Evolutionary conservation across 129 eudicot species (phyloP).

Genomic region (Rutidosis leptorrhynchoides): DNA sequence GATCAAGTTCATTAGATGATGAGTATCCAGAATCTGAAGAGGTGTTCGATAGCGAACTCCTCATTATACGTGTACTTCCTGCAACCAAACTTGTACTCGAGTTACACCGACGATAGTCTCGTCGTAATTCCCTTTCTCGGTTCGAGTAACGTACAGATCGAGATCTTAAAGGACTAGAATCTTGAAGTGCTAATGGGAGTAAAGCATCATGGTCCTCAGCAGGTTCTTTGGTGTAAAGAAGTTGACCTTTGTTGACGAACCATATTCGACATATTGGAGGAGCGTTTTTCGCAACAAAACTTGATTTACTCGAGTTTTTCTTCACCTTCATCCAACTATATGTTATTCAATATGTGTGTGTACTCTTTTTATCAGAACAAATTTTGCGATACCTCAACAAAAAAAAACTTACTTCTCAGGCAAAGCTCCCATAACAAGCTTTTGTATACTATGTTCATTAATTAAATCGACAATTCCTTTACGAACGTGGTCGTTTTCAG

Average conservation of each 20-base stretch:
- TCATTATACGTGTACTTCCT: slow-evolving; percentile 19
- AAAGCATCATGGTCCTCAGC: slow-evolving; percentile 26
- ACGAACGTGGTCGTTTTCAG: slow-evolving; percentile 57
- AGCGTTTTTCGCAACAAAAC: slow-evolving; percentile 52
- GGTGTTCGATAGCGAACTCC: slow-evolving; percentile 32
- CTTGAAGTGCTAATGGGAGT: slow-evolving; percentile 27
- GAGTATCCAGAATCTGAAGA: slow-evolving; percentile 38
- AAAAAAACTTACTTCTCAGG: slow-evolving; percentile 49
- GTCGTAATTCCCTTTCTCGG: slow-evolving; percentile 21
- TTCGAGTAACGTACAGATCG: slow-evolving; percentile 29
- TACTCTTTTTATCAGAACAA: neutral
- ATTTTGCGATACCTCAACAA: neutral
- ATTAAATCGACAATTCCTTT: slow-evolving; percentile 65
- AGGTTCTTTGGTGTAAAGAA: slow-evolving; percentile 59
- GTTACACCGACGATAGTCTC: slow-evolving; percentile 14
- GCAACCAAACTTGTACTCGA: slow-evolving; percentile 12
- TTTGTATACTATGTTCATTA: slow-evolving; percentile 41
- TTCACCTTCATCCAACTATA: slow-evolving; percentile 62
- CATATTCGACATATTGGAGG: slow-evolving; percentile 68
- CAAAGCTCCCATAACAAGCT: slow-evolving; percentile 74
- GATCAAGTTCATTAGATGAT: slow-evolving; percentile 39
- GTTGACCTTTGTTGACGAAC: slow-evolving; percentile 65
- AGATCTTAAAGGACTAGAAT: slow-evolving; percentile 37
- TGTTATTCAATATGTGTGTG: neutral
- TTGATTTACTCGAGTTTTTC: slow-evolving; percentile 56